phyloP scores from a whole-genome alignment of 2,329 filamentous ascomycete species.

The Aureobasidium lini region DNA sequence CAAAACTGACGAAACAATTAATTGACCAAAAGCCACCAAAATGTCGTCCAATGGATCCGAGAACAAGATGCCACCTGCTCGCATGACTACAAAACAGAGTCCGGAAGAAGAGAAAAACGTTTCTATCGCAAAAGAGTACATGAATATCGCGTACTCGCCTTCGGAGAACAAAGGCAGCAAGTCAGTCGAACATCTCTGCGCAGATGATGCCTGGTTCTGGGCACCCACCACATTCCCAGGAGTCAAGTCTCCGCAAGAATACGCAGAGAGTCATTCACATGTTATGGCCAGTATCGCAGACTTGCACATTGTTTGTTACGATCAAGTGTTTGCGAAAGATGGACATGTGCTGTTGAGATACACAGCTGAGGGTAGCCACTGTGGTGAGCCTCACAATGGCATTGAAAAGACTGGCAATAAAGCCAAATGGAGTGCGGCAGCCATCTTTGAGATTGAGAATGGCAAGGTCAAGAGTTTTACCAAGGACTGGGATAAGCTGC shows the following conservation, averaged over 20 bases:
- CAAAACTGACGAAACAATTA: too few relatives aligned
- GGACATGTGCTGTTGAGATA: conserved; percentile 31
- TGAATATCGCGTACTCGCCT: conserved; percentile 32
- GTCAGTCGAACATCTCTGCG: conserved; percentile 30
- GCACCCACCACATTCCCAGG: conserved; percentile 33
- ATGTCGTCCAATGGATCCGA: conserved; percentile 14
- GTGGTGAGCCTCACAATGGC: conserved; percentile 30
- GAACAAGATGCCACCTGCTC: conserved; percentile 12
- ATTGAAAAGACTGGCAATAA: conserved; percentile 28
- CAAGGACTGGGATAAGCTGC: conserved; percentile 30
- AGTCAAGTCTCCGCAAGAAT: conserved; percentile 31
- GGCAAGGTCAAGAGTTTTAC: conserved; percentile 31
- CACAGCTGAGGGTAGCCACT: conserved; percentile 32
- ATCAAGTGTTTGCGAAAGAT: conserved; percentile 31
- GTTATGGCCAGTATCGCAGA: conserved; percentile 30
- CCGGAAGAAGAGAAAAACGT: conserved; percentile 25
- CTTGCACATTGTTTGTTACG: conserved; percentile 30
- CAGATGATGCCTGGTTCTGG: conserved; percentile 27
- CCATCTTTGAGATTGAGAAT: conserved; percentile 32
- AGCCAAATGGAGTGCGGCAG: conserved; percentile 31
- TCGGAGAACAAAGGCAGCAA: conserved; percentile 28
- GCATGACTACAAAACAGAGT: conserved; percentile 20
- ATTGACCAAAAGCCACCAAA: not conserved
- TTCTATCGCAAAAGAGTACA: conserved; percentile 30
- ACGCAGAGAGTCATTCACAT: conserved; percentile 30